Evolutionary conservation across 495 filamentous ascomycete genomes (phyloP).

Genomic region (Melanomma pulvis-pyrius): DNA sequence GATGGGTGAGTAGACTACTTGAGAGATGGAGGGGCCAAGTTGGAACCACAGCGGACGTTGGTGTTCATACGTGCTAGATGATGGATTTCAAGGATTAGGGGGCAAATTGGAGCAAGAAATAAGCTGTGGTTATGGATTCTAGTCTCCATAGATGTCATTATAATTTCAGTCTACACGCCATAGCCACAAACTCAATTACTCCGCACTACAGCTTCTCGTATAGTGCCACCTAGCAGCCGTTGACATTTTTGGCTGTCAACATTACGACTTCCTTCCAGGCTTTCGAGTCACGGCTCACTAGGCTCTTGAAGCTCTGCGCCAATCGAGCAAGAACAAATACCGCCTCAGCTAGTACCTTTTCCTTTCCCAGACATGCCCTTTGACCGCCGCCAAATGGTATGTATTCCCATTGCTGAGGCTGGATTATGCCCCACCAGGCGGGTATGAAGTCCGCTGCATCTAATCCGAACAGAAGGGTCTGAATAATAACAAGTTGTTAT

Average conservation of each 20-base stretch:
- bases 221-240: conserved; percentile 25
- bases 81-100: no score
- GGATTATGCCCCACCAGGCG: not conserved
- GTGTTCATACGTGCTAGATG: no score
- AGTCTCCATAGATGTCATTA: no score
- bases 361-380: conserved; percentile 29
- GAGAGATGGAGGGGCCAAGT: no score
- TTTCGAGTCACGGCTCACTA: conserved; percentile 23
- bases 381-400: conserved; percentile 8
- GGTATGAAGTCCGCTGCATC: not conserved
- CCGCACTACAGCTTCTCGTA: no score
- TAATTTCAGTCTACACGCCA: no score
- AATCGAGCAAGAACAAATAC: conserved; percentile 28
- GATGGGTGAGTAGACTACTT: no score
- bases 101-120: no score
- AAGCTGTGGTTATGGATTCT: no score
- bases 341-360: conserved; percentile 29
- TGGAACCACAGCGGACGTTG: no score
- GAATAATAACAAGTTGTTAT: no score
- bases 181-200: no score
- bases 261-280: conserved; percentile 33
- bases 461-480: not conserved
- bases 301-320: conserved; percentile 2
- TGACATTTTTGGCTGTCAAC: conserved; percentile 34
- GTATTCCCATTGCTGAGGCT: not conserved